These are phyloP conservation scores for Adenanthera pavonina DNA, from an alignment of 306 rosid genomes.

Conservation along the genomic window DNA sequence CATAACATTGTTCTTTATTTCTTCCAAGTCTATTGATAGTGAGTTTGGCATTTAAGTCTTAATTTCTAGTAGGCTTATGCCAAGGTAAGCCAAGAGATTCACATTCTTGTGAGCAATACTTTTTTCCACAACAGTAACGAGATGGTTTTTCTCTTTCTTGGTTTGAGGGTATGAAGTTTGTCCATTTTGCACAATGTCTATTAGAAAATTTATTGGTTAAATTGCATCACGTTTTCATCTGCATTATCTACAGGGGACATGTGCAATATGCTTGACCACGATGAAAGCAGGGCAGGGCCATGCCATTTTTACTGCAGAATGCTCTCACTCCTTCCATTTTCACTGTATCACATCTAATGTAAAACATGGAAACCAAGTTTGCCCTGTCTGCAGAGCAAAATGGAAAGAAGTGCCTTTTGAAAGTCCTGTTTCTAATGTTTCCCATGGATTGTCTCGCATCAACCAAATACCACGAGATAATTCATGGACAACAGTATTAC, in stretches of 20 bases:
- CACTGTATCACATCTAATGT: constrained; percentile 94
- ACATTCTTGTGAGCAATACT: background rate
- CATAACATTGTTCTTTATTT: background rate
- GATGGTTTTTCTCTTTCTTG: background rate
- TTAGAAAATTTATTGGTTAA: constrained; percentile 16
- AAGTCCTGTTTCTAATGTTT: constrained; percentile 54
- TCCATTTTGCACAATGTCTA: constrained; percentile 20
- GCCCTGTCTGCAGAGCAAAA: constrained; percentile 92
- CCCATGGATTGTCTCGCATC: constrained; percentile 52
- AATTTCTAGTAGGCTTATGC: background rate
- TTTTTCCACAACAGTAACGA: background rate
- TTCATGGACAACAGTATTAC: constrained; percentile 59
- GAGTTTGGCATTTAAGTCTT: constrained; percentile 17
- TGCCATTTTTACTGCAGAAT: constrained; percentile 97
- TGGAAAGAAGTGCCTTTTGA: constrained; percentile 98
- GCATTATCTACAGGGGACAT: constrained; percentile 65
- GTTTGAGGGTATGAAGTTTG: constrained; percentile 23
- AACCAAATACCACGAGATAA: constrained; percentile 61
- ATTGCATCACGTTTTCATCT: constrained; percentile 33
- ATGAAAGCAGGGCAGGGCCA: constrained; percentile 91
- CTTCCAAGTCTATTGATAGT: background rate
- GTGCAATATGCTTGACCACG: constrained; percentile 86
- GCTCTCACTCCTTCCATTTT: constrained; percentile 96
- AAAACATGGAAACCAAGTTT: constrained; percentile 92
- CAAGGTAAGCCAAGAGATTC: background rate